phyloP scores from a whole-genome alignment of 495 filamentous ascomycete species.

The Physcia stellaris region DNA sequence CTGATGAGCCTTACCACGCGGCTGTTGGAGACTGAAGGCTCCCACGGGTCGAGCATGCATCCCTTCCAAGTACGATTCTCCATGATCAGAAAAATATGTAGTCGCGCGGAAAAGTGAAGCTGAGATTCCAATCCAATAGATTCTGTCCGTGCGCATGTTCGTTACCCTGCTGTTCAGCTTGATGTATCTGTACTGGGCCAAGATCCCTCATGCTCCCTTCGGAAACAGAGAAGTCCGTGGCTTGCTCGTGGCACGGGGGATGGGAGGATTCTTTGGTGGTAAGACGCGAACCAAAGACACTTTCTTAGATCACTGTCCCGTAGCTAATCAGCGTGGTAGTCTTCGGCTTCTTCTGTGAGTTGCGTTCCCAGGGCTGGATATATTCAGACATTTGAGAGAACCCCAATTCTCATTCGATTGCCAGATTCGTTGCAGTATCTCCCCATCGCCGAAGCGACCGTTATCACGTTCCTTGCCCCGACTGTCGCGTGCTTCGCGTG shows the following conservation, averaged over 20 bases:
- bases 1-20: slow-evolving; percentile 81
- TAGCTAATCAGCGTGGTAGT: slow-evolving; percentile 1
- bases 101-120: neutral
- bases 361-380: neutral
- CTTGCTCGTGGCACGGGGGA: slow-evolving; percentile 55
- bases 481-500: slow-evolving; percentile 74
- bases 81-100: neutral
- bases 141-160: slow-evolving; percentile 75
- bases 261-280: slow-evolving; percentile 73
- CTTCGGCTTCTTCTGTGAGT: slow-evolving; percentile 8
- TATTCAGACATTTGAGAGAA: neutral
- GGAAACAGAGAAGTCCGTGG: slow-evolving; percentile 50
- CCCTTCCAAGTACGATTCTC: slow-evolving; percentile 66
- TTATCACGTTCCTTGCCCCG: slow-evolving; percentile 82
- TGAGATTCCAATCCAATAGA: slow-evolving; percentile 20
- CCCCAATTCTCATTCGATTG: slow-evolving; percentile 3
- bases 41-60: slow-evolving; percentile 56
- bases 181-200: slow-evolving; percentile 61
- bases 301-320: neutral
- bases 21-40: slow-evolving; percentile 58
- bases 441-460: slow-evolving; percentile 79
- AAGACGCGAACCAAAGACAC: slow-evolving; percentile 43
- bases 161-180: slow-evolving; percentile 56
- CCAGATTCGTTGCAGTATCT: slow-evolving; percentile 73
- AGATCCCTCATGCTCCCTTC: slow-evolving; percentile 54